phyloP scores from a whole-genome alignment of 1,284 basidiomycete genomes.

The Ceratobasidium sp. region DNA sequence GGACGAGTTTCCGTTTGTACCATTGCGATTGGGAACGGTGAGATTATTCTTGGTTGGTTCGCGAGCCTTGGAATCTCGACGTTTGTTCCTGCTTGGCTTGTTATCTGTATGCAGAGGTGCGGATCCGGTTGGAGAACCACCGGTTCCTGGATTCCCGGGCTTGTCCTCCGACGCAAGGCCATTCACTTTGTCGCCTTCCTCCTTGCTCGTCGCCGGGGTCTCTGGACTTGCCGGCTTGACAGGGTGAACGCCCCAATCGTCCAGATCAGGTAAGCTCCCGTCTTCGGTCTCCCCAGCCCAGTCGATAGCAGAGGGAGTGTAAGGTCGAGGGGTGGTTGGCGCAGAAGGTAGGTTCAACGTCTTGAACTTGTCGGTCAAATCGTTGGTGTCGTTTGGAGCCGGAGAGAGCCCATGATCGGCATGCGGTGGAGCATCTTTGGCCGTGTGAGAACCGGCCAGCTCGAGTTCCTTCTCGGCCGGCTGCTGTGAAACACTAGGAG shows the following conservation, averaged over 20 bases:
- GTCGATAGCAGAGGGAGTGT: conserved; percentile 70
- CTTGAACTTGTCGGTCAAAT: conserved; percentile 74
- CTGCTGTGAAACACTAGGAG: conserved; percentile 18
- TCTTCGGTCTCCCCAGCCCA: conserved; percentile 88
- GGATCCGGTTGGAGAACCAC: background rate
- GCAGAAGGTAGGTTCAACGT: conserved; percentile 75
- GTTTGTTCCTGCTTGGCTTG: conserved; percentile 16
- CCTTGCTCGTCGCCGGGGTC: conserved; percentile 26
- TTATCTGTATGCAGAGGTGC: conserved; percentile 33
- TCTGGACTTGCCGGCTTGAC: conserved; percentile 43
- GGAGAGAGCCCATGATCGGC: background rate
- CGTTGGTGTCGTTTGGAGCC: conserved; percentile 20
- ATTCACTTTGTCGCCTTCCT: conserved; percentile 14
- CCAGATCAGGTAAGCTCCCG: conserved; percentile 75
- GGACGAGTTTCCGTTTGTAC: conserved; percentile 21
- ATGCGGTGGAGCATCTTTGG: conserved; percentile 39
- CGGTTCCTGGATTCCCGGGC: background rate
- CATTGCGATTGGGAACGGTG: conserved; percentile 22
- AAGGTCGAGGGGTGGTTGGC: conserved; percentile 63
- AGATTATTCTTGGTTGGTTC: conserved; percentile 22
- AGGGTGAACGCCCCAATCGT: conserved; percentile 71
- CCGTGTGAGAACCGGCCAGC: background rate
- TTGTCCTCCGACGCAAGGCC: conserved; percentile 13
- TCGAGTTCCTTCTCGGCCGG: conserved; percentile 14
- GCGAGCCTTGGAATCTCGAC: conserved; percentile 17